These are phyloP conservation scores for Elaeis oleifera DNA, from an alignment of 202 grass and related monocot genomes.

Conservation along the genomic window DNA sequence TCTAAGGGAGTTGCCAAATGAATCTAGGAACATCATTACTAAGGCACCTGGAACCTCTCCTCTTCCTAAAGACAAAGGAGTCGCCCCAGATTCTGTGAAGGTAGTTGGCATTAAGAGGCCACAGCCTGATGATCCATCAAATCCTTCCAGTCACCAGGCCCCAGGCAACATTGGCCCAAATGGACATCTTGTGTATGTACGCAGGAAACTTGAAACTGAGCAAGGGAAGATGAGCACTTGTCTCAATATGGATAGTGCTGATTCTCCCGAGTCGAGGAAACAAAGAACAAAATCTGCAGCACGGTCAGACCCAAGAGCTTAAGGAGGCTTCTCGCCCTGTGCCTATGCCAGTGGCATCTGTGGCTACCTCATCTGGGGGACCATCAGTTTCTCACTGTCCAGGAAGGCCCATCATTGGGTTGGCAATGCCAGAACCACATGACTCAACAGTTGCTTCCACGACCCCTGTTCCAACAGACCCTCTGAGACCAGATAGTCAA, in stretches of 20 bases:
- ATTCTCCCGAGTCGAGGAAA: conserved; percentile 32
- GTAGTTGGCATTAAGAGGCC: conserved; percentile 47
- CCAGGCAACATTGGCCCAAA: conserved; percentile 35
- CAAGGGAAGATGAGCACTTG: conserved; percentile 49
- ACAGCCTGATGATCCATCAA: conserved; percentile 33
- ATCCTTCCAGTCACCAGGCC: conserved; percentile 29
- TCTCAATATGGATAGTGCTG: conserved; percentile 16
- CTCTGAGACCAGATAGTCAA: conserved; percentile 31
- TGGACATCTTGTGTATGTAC: conserved; percentile 71
- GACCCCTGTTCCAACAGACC: background rate
- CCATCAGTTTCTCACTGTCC: background rate
- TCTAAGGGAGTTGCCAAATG: conserved; percentile 52
- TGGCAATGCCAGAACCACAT: conserved; percentile 13
- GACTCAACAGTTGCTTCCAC: conserved; percentile 19
- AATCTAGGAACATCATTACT: conserved; percentile 28
- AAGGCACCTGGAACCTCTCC: conserved; percentile 23
- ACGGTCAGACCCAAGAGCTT: conserved; percentile 21
- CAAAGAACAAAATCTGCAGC: conserved; percentile 20
- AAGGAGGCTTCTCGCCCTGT: conserved; percentile 11
- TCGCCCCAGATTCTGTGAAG: conserved; percentile 19
- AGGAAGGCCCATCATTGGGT: conserved; percentile 32
- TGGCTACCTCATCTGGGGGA: conserved; percentile 16
- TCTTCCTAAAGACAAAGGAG: conserved; percentile 35
- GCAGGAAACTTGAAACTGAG: conserved; percentile 70
- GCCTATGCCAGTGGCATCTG: conserved; percentile 10